phyloP scores from a whole-genome alignment of 768 basidiomycete genomes.

The Guyanaporus albipodus region DNA sequence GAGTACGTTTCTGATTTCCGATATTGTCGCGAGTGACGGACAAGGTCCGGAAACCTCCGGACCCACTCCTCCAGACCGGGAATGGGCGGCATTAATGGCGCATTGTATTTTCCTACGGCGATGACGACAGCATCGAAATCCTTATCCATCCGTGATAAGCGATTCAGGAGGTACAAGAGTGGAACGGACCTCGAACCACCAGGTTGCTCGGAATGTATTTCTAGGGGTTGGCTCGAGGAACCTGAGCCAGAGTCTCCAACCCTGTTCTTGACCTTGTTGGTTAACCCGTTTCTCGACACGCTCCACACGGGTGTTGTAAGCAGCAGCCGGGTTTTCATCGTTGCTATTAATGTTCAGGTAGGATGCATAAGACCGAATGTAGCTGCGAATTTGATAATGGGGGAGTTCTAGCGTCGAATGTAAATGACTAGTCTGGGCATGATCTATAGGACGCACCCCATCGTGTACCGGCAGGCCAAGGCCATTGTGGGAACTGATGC shows the following conservation, averaged over 20 bases:
- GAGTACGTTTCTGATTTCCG: conserved; percentile 34
- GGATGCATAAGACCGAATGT: conserved; percentile 22
- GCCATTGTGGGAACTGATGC: conserved; percentile 13
- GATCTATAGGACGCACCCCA: conserved; percentile 3
- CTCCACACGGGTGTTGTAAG: conserved; percentile 49
- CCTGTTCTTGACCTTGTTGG: conserved; percentile 4
- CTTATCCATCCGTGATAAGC: background rate
- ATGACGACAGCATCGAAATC: conserved; percentile 15
- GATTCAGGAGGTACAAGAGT: too few species aligned
- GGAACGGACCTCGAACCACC: conserved; percentile 14
- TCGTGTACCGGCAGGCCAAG: conserved; percentile 12
- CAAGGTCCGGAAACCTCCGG: conserved; percentile 29
- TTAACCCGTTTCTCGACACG: conserved; percentile 38
- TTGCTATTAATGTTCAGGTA: conserved; percentile 21
- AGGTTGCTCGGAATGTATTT: conserved; percentile 30
- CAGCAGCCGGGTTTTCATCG: conserved; percentile 36
- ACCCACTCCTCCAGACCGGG: conserved; percentile 8
- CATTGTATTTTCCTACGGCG: conserved; percentile 5
- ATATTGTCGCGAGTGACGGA: conserved; percentile 42
- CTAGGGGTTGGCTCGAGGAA: conserved; percentile 5
- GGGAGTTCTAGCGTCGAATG: conserved; percentile 23
- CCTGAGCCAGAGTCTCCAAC: conserved; percentile 15
- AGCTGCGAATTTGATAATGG: conserved; percentile 33
- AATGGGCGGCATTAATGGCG: conserved; percentile 10
- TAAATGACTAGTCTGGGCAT: background rate